phyloP scores from a whole-genome alignment of 352 stramenopile genomes.

The Phytophthora podocarpi region DNA sequence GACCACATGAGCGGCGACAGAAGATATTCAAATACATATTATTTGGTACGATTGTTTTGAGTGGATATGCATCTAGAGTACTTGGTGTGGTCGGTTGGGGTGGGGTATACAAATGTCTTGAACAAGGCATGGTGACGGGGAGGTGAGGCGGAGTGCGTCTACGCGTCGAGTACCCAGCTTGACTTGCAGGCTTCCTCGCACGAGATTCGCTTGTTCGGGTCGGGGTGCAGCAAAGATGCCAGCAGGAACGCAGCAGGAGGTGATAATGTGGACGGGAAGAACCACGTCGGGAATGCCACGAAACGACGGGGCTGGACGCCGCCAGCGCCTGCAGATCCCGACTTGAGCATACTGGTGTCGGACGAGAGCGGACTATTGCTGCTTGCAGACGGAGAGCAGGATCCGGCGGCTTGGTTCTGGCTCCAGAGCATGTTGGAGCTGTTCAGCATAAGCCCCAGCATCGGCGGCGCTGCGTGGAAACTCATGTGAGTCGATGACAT shows the following conservation, averaged over 20 bases:
- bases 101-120: constrained; percentile 34
- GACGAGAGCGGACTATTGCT: constrained; percentile 30
- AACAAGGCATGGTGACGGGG: too few relatives aligned
- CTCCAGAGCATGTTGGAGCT: constrained; percentile 47
- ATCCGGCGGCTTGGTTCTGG: constrained; percentile 26
- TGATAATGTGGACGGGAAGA: constrained; percentile 82
- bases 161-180: constrained; percentile 61
- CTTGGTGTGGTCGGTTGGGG: constrained; percentile 24
- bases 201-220: constrained; percentile 77
- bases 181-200: constrained; percentile 87
- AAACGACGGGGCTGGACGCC: constrained; percentile 36
- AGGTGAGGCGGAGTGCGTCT: constrained; percentile 16
- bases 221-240: constrained; percentile 81
- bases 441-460: constrained; percentile 42
- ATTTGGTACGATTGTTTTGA: constrained; percentile 38
- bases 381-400: constrained; percentile 27
- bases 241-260: constrained; percentile 70
- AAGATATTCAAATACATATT: constrained; percentile 48
- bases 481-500: constrained; percentile 25
- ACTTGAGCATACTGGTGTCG: constrained; percentile 27
- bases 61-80: constrained; percentile 47
- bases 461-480: constrained; percentile 39
- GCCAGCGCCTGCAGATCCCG: constrained; percentile 22
- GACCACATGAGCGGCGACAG: constrained; percentile 15
- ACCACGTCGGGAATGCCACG: constrained; percentile 81